Conservation (phyloP, 805 yeast genomes). For the Saccharomycodes ludwigii region DNA sequence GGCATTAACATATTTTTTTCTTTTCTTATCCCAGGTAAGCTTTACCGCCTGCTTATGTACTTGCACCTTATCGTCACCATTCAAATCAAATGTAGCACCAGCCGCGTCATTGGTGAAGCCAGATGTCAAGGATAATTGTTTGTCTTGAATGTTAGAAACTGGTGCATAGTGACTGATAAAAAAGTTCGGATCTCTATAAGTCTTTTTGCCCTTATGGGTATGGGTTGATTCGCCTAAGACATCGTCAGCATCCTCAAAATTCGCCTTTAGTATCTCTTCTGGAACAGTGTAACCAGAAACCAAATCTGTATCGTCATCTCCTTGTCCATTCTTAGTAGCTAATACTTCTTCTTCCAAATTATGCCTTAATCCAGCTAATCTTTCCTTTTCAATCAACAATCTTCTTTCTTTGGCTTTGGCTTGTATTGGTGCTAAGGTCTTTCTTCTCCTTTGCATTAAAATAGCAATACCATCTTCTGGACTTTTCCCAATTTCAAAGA, state of each 20-base stretch:
- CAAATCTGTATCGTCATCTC: slow-evolving; percentile 29
- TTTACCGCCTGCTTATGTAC: slow-evolving; percentile 52
- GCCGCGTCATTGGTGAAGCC: slow-evolving; percentile 79
- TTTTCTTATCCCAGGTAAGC: slow-evolving; percentile 87
- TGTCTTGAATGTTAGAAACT: slow-evolving; percentile 67
- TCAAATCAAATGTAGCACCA: slow-evolving; percentile 77
- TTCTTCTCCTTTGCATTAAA: slow-evolving; percentile 77
- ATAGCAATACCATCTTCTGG: slow-evolving; percentile 60
- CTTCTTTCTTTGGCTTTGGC: slow-evolving; percentile 59
- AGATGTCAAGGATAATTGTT: slow-evolving; percentile 40
- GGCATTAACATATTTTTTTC: slow-evolving; percentile 76
- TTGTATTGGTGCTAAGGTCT: slow-evolving; percentile 81
- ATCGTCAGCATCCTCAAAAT: slow-evolving; percentile 31
- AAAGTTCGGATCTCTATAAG: slow-evolving; percentile 65
- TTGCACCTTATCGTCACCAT: slow-evolving; percentile 61
- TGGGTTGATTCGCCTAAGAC: slow-evolving; percentile 17
- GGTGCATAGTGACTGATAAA: slow-evolving; percentile 89
- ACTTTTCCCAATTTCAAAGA: slow-evolving; percentile 72
- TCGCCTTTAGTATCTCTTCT: slow-evolving; percentile 25
- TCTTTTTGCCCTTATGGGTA: slow-evolving; percentile 27
- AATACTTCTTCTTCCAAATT: slow-evolving; percentile 63
- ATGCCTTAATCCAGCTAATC: slow-evolving; percentile 63
- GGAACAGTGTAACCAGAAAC: slow-evolving; percentile 33
- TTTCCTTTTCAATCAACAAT: slow-evolving; percentile 57
- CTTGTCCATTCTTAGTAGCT: slow-evolving; percentile 18